phyloP scores from a whole-genome alignment of 306 rosid genomes.

The Cucumis hystrix region DNA sequence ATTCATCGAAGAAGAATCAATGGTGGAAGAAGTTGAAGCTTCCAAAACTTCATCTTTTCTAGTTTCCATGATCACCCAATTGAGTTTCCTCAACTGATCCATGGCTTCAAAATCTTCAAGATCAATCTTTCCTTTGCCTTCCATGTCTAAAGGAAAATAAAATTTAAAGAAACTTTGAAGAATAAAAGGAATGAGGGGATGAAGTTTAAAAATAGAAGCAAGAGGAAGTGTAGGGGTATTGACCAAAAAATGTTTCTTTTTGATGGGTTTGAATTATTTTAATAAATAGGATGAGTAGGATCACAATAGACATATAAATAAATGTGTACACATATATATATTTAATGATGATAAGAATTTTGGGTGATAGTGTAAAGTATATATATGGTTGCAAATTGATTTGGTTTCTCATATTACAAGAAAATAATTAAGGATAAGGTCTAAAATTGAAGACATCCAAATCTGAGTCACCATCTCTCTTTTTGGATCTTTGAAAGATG shows the following conservation, averaged over 20 bases:
- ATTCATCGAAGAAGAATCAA: conserved; percentile 17
- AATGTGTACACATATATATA: not conserved
- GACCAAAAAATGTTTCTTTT: not conserved
- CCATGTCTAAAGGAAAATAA: not conserved
- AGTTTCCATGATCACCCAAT: conserved; percentile 24
- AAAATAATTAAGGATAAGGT: not conserved
- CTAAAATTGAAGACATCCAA: conserved; percentile 5
- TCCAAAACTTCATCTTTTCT: conserved; percentile 1
- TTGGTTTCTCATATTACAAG: conserved; percentile 5
- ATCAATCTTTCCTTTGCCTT: conserved; percentile 7
- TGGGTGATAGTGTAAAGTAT: not conserved
- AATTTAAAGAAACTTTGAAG: not conserved
- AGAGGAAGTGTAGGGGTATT: not conserved
- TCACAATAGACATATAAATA: not conserved
- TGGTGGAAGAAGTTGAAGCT: not conserved
- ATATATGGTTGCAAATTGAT: not conserved
- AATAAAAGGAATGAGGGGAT: not conserved
- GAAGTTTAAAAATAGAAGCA: not conserved
- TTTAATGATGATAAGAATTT: not conserved
- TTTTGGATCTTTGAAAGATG: not conserved
- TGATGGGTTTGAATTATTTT: not conserved
- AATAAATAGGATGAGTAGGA: conserved; percentile 1
- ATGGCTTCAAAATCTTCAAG: not conserved
- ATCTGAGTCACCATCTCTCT: conserved; percentile 9
- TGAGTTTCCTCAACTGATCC: conserved; percentile 3